phyloP scores from a whole-genome alignment of 306 rosid genomes.

The Glycine latifolia region DNA sequence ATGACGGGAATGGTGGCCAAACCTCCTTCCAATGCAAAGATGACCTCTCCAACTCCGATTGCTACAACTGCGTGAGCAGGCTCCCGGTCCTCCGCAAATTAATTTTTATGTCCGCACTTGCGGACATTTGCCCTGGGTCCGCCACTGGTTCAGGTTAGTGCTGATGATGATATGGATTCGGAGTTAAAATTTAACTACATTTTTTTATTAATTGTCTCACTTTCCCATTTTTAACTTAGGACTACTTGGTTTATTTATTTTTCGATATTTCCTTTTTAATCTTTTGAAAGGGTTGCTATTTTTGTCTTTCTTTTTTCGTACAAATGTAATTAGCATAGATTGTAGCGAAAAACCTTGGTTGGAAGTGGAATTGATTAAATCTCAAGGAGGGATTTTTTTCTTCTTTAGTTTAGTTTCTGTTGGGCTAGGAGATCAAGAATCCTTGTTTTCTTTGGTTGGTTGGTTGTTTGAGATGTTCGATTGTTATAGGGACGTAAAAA shows the following conservation, averaged over 20 bases:
- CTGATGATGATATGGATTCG: no score
- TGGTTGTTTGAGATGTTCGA: constrained; percentile 2
- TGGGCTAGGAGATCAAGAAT: background rate
- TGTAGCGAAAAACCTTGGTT: background rate
- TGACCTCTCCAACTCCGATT: no score
- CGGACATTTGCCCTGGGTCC: no score
- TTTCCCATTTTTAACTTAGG: background rate
- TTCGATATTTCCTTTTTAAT: background rate
- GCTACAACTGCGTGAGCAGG: no score
- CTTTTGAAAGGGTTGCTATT: background rate
- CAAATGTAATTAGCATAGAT: background rate
- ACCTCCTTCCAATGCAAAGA: no score
- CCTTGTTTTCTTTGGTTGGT: background rate
- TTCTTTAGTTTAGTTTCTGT: background rate
- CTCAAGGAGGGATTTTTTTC: background rate
- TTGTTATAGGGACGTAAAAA: background rate
- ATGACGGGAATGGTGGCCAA: no score
- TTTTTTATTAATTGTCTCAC: no score
- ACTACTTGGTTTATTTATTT: background rate
- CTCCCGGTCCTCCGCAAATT: no score
- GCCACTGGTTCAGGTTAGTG: no score
- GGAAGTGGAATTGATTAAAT: constrained; percentile 39
- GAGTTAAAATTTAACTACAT: no score
- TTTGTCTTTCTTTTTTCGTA: background rate
- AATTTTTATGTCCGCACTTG: no score